phyloP scores from a whole-genome alignment of 805 yeast species.

The Nakazawaea siamensis region DNA sequence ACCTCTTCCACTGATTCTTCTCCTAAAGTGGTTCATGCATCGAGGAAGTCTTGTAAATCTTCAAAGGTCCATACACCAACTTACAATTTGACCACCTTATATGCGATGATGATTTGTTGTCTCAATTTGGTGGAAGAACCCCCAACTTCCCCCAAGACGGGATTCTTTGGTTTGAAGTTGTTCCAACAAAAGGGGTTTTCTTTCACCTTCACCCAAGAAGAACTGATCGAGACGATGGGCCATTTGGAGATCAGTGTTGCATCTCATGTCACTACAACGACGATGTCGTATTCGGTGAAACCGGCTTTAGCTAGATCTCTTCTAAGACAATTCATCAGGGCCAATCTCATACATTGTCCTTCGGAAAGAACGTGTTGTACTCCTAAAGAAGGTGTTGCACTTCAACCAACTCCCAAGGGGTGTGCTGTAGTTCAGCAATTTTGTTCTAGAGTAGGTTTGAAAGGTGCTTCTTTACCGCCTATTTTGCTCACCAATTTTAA shows the following conservation, averaged over 20 bases:
- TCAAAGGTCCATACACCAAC: too few species aligned
- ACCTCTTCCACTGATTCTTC: too few species aligned
- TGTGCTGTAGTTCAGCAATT: conserved; percentile 59
- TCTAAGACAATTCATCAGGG: conserved; percentile 44
- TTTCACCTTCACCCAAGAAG: conserved; percentile 41
- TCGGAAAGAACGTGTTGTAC: conserved; percentile 55
- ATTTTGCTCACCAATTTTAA: conserved; percentile 54
- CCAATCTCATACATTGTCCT: conserved; percentile 67
- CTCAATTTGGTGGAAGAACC: conserved; percentile 26
- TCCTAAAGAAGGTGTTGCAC: conserved; percentile 30
- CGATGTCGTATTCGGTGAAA: conserved; percentile 46
- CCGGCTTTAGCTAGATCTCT: conserved; percentile 39
- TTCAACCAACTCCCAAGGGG: conserved; percentile 93
- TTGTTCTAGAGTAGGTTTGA: conserved; percentile 48
- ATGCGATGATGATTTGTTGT: conserved; percentile 22
- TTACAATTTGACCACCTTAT: too few species aligned
- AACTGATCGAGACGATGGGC: conserved; percentile 46
- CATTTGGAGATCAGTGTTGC: conserved; percentile 39
- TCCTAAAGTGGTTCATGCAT: too few species aligned
- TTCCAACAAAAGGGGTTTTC: conserved; percentile 30
- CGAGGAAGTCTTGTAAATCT: too few species aligned
- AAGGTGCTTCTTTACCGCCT: conserved; percentile 26
- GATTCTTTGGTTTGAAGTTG: conserved; percentile 11
- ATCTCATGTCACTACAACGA: conserved; percentile 40
- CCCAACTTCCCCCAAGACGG: not conserved